Base-by-base conservation (phyloP, 192 early-diverging fungal species). In the Spizellomyces punctatus region DNA sequence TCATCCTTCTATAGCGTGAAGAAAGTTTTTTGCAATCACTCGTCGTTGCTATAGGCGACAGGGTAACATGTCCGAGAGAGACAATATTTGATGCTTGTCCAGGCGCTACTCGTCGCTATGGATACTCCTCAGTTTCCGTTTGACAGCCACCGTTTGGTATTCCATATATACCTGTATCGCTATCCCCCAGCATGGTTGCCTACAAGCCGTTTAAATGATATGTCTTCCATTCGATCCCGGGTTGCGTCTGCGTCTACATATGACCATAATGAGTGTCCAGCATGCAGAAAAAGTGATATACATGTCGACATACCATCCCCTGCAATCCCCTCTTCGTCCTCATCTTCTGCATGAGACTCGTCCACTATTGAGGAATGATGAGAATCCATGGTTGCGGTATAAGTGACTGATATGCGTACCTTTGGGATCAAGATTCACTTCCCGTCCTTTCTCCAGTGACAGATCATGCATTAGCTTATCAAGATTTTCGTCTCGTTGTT, bases 381-480 rank as follows among this genome's bases (percentile, higher is more conserved):
- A 36, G 27, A 36, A 36, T 3, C 27, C 27, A 36, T 36, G 27
- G 27, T 36, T 36, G 27, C 27, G 27, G 27, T 36, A 36, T 36
- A 36, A 36, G 3, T 36, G 27, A 36, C 27, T 36, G 22, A 56
- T 56, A 56, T 56, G n/a, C 7, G 54, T n/a, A 56, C n/a, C n/a
- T 22, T 56, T 56, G n/a, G 54, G 54, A 6, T 22, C 54, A 56
- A 56, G 54, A 56, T 57, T 46, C 56, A 75, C 67, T 49, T 69
- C 67, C 10, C 42, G 55, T 22, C 74, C 66, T 44, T 69, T 75
- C 14, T 69, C 68, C 8, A 96, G 83, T 16, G 90, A 79, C 84
- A 99, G 91, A 82, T 99, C 96, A 45, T 86, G 79, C 93, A 99
- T 91, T 48, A 99, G 79, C 44, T 89, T 88, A 44, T 80, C 81